Evolutionary conservation across 2,329 filamentous ascomycete genomes (phyloP).

Genomic region (Emmonsiellopsis sp.): DNA sequence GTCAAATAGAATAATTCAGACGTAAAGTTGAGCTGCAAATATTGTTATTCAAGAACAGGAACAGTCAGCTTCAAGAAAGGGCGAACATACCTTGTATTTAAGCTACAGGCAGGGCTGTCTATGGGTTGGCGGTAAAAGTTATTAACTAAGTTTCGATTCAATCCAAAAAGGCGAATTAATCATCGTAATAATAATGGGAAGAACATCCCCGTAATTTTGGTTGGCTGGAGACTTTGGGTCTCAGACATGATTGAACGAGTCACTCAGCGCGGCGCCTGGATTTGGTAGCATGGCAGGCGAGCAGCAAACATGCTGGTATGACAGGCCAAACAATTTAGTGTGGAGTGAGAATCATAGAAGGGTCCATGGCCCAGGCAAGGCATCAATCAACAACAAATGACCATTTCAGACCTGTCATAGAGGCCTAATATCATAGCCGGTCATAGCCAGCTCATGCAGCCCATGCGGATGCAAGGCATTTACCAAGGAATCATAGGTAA

Average conservation of each 20-base stretch:
- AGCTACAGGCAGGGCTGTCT: not conserved
- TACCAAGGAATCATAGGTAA: too few relatives aligned
- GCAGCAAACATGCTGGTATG: not conserved
- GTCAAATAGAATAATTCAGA: too few relatives aligned
- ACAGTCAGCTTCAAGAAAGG: not conserved
- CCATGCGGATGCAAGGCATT: too few relatives aligned
- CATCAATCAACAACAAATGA: not conserved
- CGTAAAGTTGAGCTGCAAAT: too few relatives aligned
- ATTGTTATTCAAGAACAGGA: too few relatives aligned
- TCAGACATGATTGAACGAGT: not conserved
- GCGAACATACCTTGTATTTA: not conserved
- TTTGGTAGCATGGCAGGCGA: not conserved
- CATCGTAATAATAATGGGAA: not conserved
- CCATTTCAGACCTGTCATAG: too few relatives aligned
- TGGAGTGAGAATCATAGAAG: not conserved
- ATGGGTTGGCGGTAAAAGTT: not conserved
- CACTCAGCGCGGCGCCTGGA: not conserved
- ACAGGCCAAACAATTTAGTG: not conserved
- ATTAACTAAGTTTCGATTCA: not conserved
- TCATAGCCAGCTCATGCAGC: too few relatives aligned
- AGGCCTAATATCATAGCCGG: too few relatives aligned
- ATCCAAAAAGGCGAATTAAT: not conserved
- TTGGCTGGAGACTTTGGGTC: not conserved
- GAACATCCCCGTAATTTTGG: not conserved
- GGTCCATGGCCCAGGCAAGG: not conserved